Evolutionary conservation across 441 rosid species (phyloP), one percentile per base, ranked within the genome.

Genomic region (Croton laevigatus): DNA sequence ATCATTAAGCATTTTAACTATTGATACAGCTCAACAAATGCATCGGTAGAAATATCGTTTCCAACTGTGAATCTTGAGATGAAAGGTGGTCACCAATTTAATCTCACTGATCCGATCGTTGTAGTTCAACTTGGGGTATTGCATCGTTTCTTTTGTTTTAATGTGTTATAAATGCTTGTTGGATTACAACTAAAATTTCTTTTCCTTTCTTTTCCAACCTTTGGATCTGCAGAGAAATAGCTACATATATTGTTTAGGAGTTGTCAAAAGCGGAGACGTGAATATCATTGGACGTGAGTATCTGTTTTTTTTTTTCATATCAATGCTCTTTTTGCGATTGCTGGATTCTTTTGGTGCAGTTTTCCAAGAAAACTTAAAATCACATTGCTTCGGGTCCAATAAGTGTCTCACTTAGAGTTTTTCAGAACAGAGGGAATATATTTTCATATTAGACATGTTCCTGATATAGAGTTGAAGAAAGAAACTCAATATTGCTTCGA

Each of bases 261-360:
- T 95, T 49, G 82, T 91, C 72, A 92, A 82, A 78, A 95, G 93
- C 61, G 88, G 85, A 59, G 80, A 84, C 67, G 82, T 92, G 66
- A 89, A 94, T 73, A 92, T 95, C 74, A 91, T 95, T 3, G 99
- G 98, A 80, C 98, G 97, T 92, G 75, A 92, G 97, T 87, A 68
- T 80, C 76, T 71, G 4, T 13, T 17, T 27, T 12, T 44, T 55
- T 22, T 10, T 54, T 57, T 57, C 36, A 23, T 57, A 57, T 57
- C 22, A 57, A 23, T 22, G 36, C 37, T 57, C 27, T 32, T 27
- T 27, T 27, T 27, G 32, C 32, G 32, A 27, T 27, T 27, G 32
- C 32, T 27, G 32, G 32, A 27, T 27, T 27, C 20, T 49, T 42
- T 32, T 40, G 34, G 9, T 12, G 0, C n/a, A 10, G 3, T 20